These are phyloP conservation scores for Erythrophleum fordii DNA, from an alignment of 306 rosid genomes.

Conservation along the genomic window DNA sequence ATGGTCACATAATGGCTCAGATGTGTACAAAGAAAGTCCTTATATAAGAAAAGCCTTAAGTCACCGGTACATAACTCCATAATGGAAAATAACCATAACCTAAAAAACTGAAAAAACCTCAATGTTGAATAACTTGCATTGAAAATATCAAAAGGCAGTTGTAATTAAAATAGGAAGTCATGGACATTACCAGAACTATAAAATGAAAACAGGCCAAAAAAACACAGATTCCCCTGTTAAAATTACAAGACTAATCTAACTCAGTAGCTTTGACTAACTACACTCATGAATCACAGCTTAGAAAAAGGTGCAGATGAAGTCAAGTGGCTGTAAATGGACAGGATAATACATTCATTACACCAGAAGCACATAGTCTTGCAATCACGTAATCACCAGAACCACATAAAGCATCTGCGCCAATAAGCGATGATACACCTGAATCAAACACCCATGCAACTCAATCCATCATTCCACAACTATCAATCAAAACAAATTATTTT, in stretches of 20 bases:
- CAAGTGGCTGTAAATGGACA: conserved; percentile 72
- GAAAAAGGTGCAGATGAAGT: conserved; percentile 20
- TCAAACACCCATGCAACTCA: conserved; percentile 90
- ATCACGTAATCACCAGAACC: conserved; percentile 95
- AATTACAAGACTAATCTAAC: conserved; percentile 20
- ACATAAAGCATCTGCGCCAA: conserved; percentile 97
- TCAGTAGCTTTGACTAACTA: conserved; percentile 40
- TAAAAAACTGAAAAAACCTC: conserved; percentile 6
- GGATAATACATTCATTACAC: conserved; percentile 83
- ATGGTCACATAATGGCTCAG: not conserved
- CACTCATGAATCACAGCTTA: conserved; percentile 32
- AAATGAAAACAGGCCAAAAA: not conserved
- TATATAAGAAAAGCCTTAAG: conserved; percentile 17
- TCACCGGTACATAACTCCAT: conserved; percentile 1
- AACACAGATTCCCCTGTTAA: not conserved
- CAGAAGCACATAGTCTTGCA: conserved; percentile 86
- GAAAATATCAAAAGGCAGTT: not conserved
- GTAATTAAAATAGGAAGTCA: not conserved
- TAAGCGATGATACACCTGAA: conserved; percentile 88
- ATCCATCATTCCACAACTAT: conserved; percentile 67
- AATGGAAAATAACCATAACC: conserved; percentile 22
- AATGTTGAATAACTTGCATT: not conserved
- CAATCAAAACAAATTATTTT: conserved; percentile 42
- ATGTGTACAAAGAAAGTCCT: not conserved
- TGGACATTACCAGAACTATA: not conserved